Conservation (phyloP, 106 monocot genomes). For the Acorus gramineus region DNA sequence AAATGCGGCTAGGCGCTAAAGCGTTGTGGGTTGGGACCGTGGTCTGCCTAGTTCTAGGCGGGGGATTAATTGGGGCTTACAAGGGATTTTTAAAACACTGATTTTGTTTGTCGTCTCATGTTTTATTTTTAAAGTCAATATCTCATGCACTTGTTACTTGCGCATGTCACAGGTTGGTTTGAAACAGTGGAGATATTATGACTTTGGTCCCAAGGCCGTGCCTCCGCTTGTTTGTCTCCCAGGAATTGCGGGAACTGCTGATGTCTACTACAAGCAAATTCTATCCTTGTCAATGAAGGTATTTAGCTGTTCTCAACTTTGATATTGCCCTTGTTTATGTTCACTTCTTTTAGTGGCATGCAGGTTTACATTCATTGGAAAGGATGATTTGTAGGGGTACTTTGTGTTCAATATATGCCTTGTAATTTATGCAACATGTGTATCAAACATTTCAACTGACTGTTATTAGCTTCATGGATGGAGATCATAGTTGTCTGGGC, state of each 20-base stretch:
- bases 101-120: not conserved
- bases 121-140: not conserved
- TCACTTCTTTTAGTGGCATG: not conserved
- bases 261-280: constrained; percentile 99
- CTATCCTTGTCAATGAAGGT: constrained; percentile 86
- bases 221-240: constrained; percentile 87
- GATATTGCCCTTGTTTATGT: not conserved
- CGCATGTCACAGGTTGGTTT: constrained; percentile 53
- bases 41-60: too few relatives aligned
- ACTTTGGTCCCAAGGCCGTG: constrained; percentile 87
- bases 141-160: not conserved
- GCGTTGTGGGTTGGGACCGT: too few relatives aligned
- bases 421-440: too few relatives aligned
- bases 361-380: too few relatives aligned
- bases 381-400: too few relatives aligned
- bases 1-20: too few relatives aligned
- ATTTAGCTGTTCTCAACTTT: not conserved
- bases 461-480: too few relatives aligned
- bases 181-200: constrained; percentile 93
- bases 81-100: too few relatives aligned
- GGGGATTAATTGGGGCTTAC: too few relatives aligned
- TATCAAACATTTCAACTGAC: too few relatives aligned
- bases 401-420: too few relatives aligned
- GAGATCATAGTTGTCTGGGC: too few relatives aligned
- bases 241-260: constrained; percentile 92